A percentile compares a stretch with the other conserved stretches of the same genome.
phyloP scores from a whole-genome alignment of 305 asterid genomes.

The Rubia peregrina region DNA sequence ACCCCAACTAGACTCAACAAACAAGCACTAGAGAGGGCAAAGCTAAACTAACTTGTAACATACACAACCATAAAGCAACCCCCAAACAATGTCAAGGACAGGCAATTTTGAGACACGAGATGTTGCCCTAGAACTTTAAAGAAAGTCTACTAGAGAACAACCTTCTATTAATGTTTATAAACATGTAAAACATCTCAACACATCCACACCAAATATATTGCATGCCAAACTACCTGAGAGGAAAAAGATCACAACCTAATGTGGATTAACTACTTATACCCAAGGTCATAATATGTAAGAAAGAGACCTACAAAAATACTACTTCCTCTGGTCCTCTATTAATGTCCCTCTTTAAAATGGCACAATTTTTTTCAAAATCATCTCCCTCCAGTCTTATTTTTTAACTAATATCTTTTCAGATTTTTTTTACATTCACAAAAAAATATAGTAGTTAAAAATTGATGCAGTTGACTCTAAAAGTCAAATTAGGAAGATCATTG shows the following conservation, averaged over 20 bases:
- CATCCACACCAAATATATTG: no score
- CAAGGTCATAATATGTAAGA: neutral
- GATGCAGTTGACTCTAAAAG: no score
- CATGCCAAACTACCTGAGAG: neutral
- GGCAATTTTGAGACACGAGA: neutral
- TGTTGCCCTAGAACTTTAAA: neutral
- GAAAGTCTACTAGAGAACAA: neutral
- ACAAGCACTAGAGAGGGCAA: neutral
- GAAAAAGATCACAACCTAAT: neutral
- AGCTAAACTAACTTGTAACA: neutral
- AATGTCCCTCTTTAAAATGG: no score
- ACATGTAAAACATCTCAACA: no score
- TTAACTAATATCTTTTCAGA: no score
- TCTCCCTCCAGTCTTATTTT: no score
- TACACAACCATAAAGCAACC: neutral
- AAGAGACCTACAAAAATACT: neutral
- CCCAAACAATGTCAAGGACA: neutral
- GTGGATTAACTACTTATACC: neutral
- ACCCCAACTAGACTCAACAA: neutral
- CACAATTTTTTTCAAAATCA: no score
- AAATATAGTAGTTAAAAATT: no score
- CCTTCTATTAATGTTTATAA: neutral
- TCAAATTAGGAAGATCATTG: no score
- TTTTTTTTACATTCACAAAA: no score
- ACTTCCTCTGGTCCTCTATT: no score